These are phyloP conservation scores for Trichoderma sp. DNA, from an alignment of 2,329 filamentous ascomycete genomes.

Conservation along the genomic window DNA sequence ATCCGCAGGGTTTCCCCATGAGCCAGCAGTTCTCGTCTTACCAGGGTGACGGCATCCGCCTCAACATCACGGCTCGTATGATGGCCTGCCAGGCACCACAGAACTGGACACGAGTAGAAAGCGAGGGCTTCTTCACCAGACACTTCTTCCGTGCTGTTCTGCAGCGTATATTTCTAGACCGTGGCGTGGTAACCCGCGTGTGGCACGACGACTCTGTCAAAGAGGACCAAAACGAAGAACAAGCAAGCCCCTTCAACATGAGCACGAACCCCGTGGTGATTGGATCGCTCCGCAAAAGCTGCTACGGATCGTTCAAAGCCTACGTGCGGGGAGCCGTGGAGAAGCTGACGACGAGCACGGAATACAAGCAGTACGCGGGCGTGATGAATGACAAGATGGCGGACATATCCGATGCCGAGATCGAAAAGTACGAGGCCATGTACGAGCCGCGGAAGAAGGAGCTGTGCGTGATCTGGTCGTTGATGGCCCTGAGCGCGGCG, in stretches of 20 bases:
- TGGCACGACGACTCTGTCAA: slow-evolving; percentile 39
- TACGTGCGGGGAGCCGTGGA: slow-evolving; percentile 80
- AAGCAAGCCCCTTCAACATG: slow-evolving; percentile 46
- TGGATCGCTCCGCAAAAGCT: slow-evolving; percentile 77
- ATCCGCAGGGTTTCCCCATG: slow-evolving; percentile 94
- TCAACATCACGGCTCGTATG: slow-evolving; percentile 97
- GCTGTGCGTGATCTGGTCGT: slow-evolving; percentile 82
- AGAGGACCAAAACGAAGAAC: slow-evolving; percentile 29
- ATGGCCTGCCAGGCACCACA: slow-evolving; percentile 95
- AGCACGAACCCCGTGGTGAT: slow-evolving; percentile 82
- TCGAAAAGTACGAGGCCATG: slow-evolving; percentile 66
- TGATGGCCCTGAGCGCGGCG: slow-evolving; percentile 94
- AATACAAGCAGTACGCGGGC: slow-evolving; percentile 59
- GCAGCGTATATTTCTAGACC: slow-evolving; percentile 89
- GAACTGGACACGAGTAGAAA: slow-evolving; percentile 85
- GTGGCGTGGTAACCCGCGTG: slow-evolving; percentile 69
- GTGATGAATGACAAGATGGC: slow-evolving; percentile 67
- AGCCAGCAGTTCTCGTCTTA: slow-evolving; percentile 67
- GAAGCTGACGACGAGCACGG: slow-evolving; percentile 65
- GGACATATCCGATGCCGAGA: slow-evolving; percentile 71
- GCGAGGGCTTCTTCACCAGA: slow-evolving; percentile 83
- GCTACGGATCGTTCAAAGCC: slow-evolving; percentile 70
- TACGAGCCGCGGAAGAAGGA: slow-evolving; percentile 74
- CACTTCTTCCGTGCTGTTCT: slow-evolving; percentile 92
- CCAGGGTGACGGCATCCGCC: slow-evolving; percentile 64